These are phyloP conservation scores for Cunninghamia lanceolata DNA, from an alignment of 75 land plant genomes.

Conservation along the genomic window DNA sequence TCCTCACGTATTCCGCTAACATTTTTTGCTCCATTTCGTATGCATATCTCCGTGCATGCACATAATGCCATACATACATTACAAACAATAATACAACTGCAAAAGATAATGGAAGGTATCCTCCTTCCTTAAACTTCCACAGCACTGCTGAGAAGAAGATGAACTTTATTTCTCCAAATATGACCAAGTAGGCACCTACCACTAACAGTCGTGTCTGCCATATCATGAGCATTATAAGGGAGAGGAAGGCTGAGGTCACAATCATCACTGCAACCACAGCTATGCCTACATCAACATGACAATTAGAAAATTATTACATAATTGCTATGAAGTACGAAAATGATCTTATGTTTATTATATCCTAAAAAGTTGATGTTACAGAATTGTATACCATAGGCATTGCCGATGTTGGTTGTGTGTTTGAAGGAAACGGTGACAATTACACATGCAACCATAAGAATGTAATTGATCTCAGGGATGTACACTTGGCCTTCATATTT, in stretches of 20 bases:
- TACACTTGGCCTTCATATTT: constrained; percentile 64
- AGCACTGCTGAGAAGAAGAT: constrained; percentile 33
- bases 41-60: constrained; percentile 24
- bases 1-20: constrained; percentile 20
- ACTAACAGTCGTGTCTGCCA: constrained; percentile 27
- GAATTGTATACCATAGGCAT: constrained; percentile 65
- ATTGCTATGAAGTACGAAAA: too few relatives aligned
- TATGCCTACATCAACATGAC: constrained; percentile 17
- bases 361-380: too few relatives aligned
- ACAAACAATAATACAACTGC: constrained; percentile 36
- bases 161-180: constrained; percentile 26
- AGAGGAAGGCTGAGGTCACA: constrained; percentile 28
- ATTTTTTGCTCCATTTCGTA: constrained; percentile 56
- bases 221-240: constrained; percentile 43
- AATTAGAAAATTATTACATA: too few relatives aligned
- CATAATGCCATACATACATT: constrained; percentile 74
- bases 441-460: constrained; percentile 53
- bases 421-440: constrained; percentile 38
- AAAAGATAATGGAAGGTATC: constrained; percentile 54
- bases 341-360: too few relatives aligned
- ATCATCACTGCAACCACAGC: constrained; percentile 40
- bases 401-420: constrained; percentile 46
- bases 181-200: constrained; percentile 13
- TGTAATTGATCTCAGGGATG: constrained; percentile 57
- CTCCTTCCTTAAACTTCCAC: constrained; percentile 40